Conservation (phyloP, 371 early-diverging fungal species). For the Dinochytrium kinnereticum region DNA sequence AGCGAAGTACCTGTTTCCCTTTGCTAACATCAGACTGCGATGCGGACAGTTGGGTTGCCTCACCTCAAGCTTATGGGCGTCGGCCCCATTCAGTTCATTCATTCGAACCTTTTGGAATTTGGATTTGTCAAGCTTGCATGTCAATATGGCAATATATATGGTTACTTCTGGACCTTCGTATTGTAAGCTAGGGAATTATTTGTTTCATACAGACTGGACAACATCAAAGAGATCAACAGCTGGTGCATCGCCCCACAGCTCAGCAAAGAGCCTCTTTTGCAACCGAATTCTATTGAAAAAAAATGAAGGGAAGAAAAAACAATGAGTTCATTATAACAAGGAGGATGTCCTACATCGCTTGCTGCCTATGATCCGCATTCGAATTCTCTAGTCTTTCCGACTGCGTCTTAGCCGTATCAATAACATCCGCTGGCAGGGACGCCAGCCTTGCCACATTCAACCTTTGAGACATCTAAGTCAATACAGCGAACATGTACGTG, state of each 20-base stretch:
- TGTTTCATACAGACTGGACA: too few species aligned
- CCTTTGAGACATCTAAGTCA: too few species aligned
- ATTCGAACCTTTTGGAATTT: background rate
- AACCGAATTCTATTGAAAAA: background rate
- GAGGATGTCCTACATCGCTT: background rate
- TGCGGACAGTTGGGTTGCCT: conserved; percentile 39
- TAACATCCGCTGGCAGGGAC: conserved; percentile 61
- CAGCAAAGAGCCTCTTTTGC: background rate
- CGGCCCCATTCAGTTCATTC: conserved; percentile 34
- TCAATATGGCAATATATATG: too few species aligned
- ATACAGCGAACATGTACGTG: too few species aligned
- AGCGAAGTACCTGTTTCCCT: conserved; percentile 38
- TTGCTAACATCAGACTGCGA: background rate
- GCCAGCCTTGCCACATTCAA: conserved; percentile 85
- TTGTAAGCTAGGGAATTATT: too few species aligned
- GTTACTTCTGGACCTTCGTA: too few species aligned
- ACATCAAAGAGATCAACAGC: background rate
- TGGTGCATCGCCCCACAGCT: background rate
- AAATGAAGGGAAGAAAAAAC: background rate
- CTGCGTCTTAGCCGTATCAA: conserved; percentile 63
- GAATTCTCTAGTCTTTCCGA: conserved; percentile 60
- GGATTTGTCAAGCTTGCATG: background rate
- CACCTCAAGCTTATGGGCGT: conserved; percentile 57
- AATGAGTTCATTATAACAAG: too few species aligned
- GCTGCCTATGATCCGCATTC: conserved; percentile 3